Conservation (phyloP, 306 rosid species). For the Heteromeles arbutifolia region DNA sequence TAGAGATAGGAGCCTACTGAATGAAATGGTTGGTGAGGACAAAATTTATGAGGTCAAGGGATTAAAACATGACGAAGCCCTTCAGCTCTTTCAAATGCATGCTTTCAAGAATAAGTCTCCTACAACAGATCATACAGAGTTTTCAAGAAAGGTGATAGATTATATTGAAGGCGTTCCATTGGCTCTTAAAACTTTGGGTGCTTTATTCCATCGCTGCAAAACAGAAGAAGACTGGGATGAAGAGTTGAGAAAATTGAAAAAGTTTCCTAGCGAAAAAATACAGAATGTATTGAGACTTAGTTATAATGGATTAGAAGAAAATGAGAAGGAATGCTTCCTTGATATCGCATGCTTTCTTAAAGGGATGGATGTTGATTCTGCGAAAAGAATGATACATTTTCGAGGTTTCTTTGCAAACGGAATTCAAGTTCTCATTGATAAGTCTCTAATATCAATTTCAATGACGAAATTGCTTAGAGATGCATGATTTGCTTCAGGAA, state of each 20-base stretch:
- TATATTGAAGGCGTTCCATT: neutral
- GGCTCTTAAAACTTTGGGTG: neutral
- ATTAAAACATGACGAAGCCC: neutral
- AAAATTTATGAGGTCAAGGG: neutral
- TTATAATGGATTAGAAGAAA: neutral
- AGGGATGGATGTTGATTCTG: constrained; percentile 14
- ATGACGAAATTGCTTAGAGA: neutral
- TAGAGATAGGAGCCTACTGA: neutral
- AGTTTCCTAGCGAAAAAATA: neutral
- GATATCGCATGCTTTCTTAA: constrained; percentile 29
- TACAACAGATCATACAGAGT: neutral
- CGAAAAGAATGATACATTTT: neutral
- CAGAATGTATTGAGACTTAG: neutral
- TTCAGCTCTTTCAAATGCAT: constrained; percentile 1
- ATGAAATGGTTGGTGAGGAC: neutral
- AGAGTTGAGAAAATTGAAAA: neutral
- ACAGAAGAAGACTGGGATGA: neutral
- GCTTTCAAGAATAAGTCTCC: constrained; percentile 1
- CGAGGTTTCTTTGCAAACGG: constrained; percentile 14
- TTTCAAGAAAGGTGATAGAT: neutral
- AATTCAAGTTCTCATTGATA: constrained; percentile 28
- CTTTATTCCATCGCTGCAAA: neutral
- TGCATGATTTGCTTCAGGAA: constrained; percentile 17
- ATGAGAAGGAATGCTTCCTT: constrained; percentile 23
- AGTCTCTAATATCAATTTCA: constrained; percentile 23